Conservation (phyloP, 441 rosid species). For the Adansonia madagascariensis region DNA sequence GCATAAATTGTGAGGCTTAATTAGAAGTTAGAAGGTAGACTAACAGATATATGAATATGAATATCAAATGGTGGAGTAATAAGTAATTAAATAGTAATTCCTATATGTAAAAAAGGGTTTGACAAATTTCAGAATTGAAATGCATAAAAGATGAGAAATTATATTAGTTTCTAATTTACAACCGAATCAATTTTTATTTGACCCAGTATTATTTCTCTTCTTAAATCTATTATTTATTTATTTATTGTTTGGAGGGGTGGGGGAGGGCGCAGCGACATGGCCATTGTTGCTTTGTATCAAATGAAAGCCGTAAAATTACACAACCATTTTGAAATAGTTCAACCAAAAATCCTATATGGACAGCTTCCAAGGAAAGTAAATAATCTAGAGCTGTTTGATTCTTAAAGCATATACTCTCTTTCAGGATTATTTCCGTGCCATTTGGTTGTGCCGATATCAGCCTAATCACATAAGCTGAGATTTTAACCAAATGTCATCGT, state of each 20-base stretch:
- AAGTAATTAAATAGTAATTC: background rate
- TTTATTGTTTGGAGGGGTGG: background rate
- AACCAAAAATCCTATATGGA: background rate
- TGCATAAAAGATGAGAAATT: background rate
- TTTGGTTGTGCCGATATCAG: conserved; percentile 25
- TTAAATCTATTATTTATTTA: no score
- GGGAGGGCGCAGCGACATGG: background rate
- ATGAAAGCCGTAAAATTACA: background rate
- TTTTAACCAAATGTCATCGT: background rate
- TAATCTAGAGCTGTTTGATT: conserved; percentile 17
- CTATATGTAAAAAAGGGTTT: background rate
- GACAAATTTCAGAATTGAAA: background rate
- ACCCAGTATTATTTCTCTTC: no score
- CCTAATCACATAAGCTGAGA: conserved; percentile 14
- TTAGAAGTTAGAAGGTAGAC: no score
- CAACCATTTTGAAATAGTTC: background rate
- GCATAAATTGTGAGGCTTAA: no score
- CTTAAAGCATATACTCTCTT: background rate
- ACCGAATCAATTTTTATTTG: background rate
- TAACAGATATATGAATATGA: no score
- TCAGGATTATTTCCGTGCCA: conserved; percentile 12
- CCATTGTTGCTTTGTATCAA: background rate
- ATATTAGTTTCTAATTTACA: background rate
- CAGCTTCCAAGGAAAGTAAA: conserved; percentile 10
- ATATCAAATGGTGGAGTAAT: background rate